phyloP scores from a whole-genome alignment of 495 filamentous ascomycete genomes.

The Opeltia flavorubescens region DNA sequence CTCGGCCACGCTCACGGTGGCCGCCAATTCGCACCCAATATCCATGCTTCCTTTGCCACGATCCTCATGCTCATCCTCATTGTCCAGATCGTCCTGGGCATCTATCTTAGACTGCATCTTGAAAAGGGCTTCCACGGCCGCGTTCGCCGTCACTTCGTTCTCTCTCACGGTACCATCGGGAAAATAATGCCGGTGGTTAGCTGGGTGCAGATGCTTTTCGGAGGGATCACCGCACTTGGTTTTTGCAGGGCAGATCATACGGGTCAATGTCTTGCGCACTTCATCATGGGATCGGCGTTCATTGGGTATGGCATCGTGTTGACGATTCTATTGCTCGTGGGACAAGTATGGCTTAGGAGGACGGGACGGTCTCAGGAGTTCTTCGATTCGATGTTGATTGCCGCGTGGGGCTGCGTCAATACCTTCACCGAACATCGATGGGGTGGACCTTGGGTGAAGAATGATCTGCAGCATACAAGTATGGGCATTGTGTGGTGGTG shows the following conservation, averaged over 20 bases:
- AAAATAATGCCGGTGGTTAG: conserved; percentile 74
- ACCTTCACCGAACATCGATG: conserved; percentile 97
- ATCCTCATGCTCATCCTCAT: conserved; percentile 65
- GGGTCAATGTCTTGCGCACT: conserved; percentile 90
- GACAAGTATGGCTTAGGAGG: conserved; percentile 72
- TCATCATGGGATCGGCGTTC: conserved; percentile 97
- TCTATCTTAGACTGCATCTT: conserved; percentile 83
- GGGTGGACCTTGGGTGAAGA: conserved; percentile 80
- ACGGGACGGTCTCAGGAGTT: conserved; percentile 91
- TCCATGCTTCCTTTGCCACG: conserved; percentile 70
- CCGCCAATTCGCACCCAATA: conserved; percentile 70
- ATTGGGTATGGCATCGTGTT: conserved; percentile 85
- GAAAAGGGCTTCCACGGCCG: conserved; percentile 66
- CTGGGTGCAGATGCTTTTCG: conserved; percentile 96
- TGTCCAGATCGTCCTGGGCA: conserved; percentile 62
- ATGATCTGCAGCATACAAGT: conserved; percentile 90
- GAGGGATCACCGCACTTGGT: conserved; percentile 84
- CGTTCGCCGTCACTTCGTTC: conserved; percentile 57
- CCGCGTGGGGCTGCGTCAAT: conserved; percentile 90
- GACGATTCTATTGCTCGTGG: conserved; percentile 74
- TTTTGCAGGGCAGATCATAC: conserved; percentile 87
- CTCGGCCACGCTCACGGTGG: conserved; percentile 85
- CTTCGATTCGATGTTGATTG: conserved; percentile 85
- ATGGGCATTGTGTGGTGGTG: conserved; percentile 99
- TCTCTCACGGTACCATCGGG: conserved; percentile 66